Conservation (phyloP, 495 filamentous ascomycete genomes). For the Aspergillus diversus region DNA sequence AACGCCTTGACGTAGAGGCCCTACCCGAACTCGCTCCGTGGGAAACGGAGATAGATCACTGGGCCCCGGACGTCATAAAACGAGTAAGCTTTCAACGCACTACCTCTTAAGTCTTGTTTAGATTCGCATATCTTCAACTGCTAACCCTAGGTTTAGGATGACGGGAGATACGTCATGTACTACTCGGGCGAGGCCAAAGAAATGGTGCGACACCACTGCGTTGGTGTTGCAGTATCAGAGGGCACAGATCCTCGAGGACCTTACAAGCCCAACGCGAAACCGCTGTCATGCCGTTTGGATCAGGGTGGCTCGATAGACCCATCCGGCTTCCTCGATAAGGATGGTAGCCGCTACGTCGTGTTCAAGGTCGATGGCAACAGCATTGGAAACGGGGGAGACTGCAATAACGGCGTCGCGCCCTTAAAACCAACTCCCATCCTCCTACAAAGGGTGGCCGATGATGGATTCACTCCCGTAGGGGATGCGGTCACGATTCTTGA, state of each 20-base stretch:
- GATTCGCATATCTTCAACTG: not conserved
- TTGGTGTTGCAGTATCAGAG: constrained; percentile 54
- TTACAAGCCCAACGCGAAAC: constrained; percentile 48
- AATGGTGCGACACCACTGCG: constrained; percentile 50
- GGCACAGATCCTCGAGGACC: constrained; percentile 45
- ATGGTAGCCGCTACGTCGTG: constrained; percentile 57
- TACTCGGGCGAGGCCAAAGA: constrained; percentile 53
- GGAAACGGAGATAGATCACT: constrained; percentile 39
- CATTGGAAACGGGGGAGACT: constrained; percentile 59
- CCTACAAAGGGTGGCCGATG: constrained; percentile 56
- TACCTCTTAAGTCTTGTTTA: not conserved
- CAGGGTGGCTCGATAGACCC: constrained; percentile 64
- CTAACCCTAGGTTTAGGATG: constrained; percentile 27
- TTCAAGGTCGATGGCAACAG: constrained; percentile 69
- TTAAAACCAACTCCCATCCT: constrained; percentile 63
- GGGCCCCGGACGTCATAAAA: constrained; percentile 46
- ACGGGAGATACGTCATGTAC: constrained; percentile 62
- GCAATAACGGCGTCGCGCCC: constrained; percentile 56
- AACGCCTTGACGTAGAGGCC: constrained; percentile 40
- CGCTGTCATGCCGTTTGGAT: constrained; percentile 54
- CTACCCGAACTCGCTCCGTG: constrained; percentile 35
- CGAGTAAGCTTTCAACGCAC: constrained; percentile 27
- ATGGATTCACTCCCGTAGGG: constrained; percentile 57
- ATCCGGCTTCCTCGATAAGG: constrained; percentile 53
- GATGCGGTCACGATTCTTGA: constrained; percentile 57